A percentile compares a stretch with the other conserved stretches of the same genome.
Conservation (phyloP, 225 moss, liverwort and hornwort species). For the Straminergon stramineum region DNA sequence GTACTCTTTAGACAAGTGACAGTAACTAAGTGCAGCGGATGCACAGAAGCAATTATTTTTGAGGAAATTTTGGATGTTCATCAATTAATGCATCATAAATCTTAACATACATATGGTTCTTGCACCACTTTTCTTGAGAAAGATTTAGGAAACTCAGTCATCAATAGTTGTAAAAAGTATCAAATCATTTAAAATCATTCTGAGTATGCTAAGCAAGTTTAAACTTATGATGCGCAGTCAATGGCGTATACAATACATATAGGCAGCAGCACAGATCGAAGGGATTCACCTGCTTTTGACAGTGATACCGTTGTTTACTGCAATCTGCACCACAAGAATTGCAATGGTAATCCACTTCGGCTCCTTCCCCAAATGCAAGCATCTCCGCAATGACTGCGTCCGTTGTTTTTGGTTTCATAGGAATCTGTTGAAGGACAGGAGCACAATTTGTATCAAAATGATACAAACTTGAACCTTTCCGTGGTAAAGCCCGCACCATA, state of each 20-base stretch:
- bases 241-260: background rate
- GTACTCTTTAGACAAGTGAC: background rate
- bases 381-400: constrained; percentile 72
- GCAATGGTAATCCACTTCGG: constrained; percentile 87
- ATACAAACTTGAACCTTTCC: constrained; percentile 70
- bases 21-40: background rate
- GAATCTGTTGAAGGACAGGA: constrained; percentile 28
- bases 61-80: background rate
- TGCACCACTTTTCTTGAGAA: background rate
- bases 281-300: constrained; percentile 85
- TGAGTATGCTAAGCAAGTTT: background rate
- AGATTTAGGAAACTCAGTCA: background rate
- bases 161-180: background rate
- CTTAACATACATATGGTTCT: background rate
- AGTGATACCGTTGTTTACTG: constrained; percentile 96
- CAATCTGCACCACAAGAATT: constrained; percentile 89
- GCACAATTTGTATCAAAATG: constrained; percentile 52
- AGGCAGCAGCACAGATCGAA: background rate
- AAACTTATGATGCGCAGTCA: background rate
- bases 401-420: constrained; percentile 13
- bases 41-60: background rate
- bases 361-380: constrained; percentile 58
- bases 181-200: background rate
- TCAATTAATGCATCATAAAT: background rate
- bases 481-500: constrained; percentile 46